These are phyloP conservation scores for Knufia petricola DNA, from an alignment of 2,329 filamentous ascomycete species.

Conservation along the genomic window DNA sequence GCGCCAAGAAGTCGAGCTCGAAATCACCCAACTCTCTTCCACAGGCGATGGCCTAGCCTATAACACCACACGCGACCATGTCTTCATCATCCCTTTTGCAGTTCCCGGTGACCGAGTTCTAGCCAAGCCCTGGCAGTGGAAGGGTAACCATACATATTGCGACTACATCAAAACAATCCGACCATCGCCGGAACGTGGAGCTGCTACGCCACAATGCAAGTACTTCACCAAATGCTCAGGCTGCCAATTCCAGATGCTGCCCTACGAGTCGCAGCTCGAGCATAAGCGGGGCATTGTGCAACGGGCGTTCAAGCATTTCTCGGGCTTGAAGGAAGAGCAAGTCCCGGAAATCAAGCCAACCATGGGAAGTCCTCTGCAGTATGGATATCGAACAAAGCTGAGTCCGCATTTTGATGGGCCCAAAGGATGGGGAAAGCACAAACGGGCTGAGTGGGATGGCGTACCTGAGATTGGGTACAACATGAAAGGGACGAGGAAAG, in stretches of 20 bases:
- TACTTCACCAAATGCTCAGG: conserved; percentile 86
- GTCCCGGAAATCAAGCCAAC: conserved; percentile 73
- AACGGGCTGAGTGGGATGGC: conserved; percentile 43
- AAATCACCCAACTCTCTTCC: conserved; percentile 74
- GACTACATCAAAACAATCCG: conserved; percentile 72
- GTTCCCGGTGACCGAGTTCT: conserved; percentile 73
- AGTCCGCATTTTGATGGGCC: conserved; percentile 92
- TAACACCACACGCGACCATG: conserved; percentile 44
- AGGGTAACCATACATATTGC: conserved; percentile 61
- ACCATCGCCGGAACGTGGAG: conserved; percentile 66
- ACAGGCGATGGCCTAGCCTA: conserved; percentile 84
- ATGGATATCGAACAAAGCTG: conserved; percentile 90
- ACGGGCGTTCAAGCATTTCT: conserved; percentile 87
- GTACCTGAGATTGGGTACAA: conserved; percentile 84
- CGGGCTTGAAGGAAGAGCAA: conserved; percentile 63
- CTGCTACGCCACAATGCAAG: conserved; percentile 64
- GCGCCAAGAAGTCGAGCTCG: conserved; percentile 71
- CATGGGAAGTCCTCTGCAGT: conserved; percentile 81
- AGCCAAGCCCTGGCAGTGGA: conserved; percentile 63
- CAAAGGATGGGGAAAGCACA: conserved; percentile 42
- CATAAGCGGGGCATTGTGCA: conserved; percentile 82
- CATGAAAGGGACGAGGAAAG: conserved; percentile 66
- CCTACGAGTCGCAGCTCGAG: conserved; percentile 72
- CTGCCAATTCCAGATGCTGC: conserved; percentile 96
- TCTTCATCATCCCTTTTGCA: conserved; percentile 72